Conservation (phyloP, 2,329 filamentous ascomycete species). For the Penicillium sp. region DNA sequence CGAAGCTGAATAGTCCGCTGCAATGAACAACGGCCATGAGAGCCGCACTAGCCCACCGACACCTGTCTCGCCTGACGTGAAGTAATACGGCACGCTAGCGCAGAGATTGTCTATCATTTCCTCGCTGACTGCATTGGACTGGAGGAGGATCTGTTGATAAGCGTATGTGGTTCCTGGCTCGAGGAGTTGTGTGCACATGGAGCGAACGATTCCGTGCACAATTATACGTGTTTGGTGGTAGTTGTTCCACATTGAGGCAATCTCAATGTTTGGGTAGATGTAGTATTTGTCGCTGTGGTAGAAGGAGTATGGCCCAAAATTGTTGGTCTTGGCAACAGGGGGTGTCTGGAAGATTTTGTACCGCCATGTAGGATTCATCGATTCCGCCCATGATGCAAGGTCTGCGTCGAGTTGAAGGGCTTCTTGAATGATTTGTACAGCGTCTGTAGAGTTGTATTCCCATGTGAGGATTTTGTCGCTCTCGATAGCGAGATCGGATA, state of each 20-base stretch:
- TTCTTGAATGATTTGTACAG: not conserved
- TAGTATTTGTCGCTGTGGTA: slow-evolving; percentile 19
- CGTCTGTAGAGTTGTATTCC: not conserved
- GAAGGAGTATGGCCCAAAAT: not conserved
- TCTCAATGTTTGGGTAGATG: slow-evolving; percentile 18
- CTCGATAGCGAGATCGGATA: slow-evolving; percentile 13
- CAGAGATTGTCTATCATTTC: slow-evolving; percentile 21
- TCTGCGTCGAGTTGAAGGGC: slow-evolving; percentile 17
- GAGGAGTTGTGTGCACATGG: not conserved
- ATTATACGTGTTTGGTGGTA: slow-evolving; percentile 26
- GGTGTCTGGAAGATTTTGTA: slow-evolving; percentile 14
- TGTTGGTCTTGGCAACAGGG: slow-evolving; percentile 2
- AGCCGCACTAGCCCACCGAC: slow-evolving; percentile 15
- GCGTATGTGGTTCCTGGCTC: not conserved
- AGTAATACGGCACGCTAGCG: slow-evolving; percentile 20
- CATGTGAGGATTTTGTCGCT: not conserved
- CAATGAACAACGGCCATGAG: slow-evolving; percentile 24
- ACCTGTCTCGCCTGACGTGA: slow-evolving; percentile 5
- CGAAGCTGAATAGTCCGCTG: slow-evolving; percentile 2
- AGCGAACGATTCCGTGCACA: slow-evolving; percentile 14
- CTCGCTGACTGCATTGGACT: slow-evolving; percentile 1
- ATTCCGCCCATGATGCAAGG: slow-evolving; percentile 14
- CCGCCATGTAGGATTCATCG: slow-evolving; percentile 11
- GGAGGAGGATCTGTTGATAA: slow-evolving; percentile 1
- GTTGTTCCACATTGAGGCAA: slow-evolving; percentile 25